Conservation (phyloP, 2,329 filamentous ascomycete genomes). For the Zasmidium cellare region DNA sequence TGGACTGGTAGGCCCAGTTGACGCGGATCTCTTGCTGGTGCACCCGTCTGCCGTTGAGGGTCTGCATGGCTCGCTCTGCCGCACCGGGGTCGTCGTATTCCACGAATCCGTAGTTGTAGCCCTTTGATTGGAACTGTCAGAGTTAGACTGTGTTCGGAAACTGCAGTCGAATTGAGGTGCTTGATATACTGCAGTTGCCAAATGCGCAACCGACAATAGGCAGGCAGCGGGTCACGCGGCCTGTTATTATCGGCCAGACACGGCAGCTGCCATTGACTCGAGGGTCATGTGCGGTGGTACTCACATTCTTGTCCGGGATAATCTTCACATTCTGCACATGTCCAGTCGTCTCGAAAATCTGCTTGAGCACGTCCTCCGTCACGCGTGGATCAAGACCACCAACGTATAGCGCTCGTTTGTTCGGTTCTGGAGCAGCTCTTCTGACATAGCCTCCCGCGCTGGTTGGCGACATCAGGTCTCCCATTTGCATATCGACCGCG, state of each 20-base stretch:
- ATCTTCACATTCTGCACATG: constrained; percentile 99
- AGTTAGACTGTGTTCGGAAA: constrained; percentile 11
- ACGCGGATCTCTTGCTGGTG: constrained; percentile 98
- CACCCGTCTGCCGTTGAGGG: constrained; percentile 89
- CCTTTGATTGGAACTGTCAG: constrained; percentile 70
- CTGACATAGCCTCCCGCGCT: constrained; percentile 79
- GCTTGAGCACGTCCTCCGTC: constrained; percentile 61
- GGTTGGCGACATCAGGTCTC: constrained; percentile 78
- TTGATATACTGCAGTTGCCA: neutral
- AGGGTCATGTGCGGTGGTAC: constrained; percentile 42
- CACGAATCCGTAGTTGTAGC: constrained; percentile 98
- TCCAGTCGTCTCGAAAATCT: constrained; percentile 90
- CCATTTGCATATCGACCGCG: constrained; percentile 63
- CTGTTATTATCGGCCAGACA: constrained; percentile 5
- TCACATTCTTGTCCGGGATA: constrained; percentile 98
- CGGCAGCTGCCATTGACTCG: constrained; percentile 15
- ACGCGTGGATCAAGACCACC: constrained; percentile 80
- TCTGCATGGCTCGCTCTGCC: constrained; percentile 95
- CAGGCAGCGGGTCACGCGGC: constrained; percentile 20
- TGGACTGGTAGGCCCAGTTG: constrained; percentile 99
- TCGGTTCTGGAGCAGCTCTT: constrained; percentile 92
- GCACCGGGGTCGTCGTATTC: constrained; percentile 98
- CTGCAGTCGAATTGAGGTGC: neutral
- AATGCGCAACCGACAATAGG: neutral
- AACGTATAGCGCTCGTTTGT: constrained; percentile 96